Conservation (phyloP, 495 filamentous ascomycete genomes). For the Darksidea phi region DNA sequence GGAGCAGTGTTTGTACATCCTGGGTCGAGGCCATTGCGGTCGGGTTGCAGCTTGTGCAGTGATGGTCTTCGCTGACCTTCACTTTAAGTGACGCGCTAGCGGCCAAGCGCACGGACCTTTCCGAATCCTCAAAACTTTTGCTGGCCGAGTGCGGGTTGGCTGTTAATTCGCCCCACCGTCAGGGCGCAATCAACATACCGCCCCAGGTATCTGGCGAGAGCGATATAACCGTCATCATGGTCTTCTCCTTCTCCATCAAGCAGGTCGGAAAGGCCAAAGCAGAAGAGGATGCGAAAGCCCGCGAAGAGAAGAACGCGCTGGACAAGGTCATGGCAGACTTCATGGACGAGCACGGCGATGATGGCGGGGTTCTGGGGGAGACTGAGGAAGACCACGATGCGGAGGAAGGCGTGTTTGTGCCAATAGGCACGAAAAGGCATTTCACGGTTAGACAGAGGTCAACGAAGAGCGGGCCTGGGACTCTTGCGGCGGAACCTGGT, state of each 20-base stretch:
- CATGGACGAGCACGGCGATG: constrained; percentile 11
- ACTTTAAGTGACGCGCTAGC: background rate
- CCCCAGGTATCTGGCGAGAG: too few species aligned
- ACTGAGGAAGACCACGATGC: background rate
- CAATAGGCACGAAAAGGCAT: background rate
- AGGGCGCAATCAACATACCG: too few species aligned
- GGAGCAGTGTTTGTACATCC: constrained; percentile 69
- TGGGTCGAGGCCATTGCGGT: constrained; percentile 41
- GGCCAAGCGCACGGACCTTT: background rate
- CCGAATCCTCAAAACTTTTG: background rate
- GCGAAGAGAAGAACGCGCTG: background rate
- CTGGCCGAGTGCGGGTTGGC: background rate
- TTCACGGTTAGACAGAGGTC: constrained; percentile 4
- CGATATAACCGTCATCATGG: background rate
- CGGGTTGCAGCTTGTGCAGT: too few species aligned
- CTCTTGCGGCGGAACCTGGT: background rate
- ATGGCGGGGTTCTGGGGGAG: background rate
- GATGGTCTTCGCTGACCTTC: background rate
- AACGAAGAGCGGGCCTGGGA: constrained; percentile 13
- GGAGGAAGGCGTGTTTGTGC: background rate
- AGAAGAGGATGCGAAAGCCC: constrained; percentile 4
- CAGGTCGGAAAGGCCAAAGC: constrained; percentile 1
- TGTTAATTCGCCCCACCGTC: too few species aligned
- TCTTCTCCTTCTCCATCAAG: constrained; percentile 2
- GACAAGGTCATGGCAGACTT: constrained; percentile 1